Evolutionary conservation across 2,329 filamentous ascomycete species (phyloP).

Genomic region (Amauroascus verrucosus): DNA sequence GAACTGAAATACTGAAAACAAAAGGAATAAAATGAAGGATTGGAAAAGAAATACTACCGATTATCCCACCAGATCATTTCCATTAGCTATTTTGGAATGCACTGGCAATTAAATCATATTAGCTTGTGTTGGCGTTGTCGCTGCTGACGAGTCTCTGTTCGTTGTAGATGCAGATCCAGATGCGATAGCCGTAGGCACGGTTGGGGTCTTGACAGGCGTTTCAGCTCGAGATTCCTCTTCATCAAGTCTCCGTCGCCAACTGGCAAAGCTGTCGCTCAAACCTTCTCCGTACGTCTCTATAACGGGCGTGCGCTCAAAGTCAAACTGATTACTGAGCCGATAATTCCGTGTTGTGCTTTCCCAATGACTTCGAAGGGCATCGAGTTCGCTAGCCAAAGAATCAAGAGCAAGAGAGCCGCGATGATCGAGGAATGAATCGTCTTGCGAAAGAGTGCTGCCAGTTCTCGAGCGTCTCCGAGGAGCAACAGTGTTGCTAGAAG

Average conservation of each 20-base stretch:
- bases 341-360: conserved; percentile 94
- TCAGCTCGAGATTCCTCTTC: conserved; percentile 38
- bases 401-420: conserved; percentile 63
- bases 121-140: background rate
- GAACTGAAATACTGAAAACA: background rate
- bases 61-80: background rate
- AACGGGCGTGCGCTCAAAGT: conserved; percentile 58
- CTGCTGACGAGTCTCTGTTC: background rate
- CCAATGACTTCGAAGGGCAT: conserved; percentile 84
- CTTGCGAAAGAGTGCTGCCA: conserved; percentile 35
- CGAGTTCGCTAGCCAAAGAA: conserved; percentile 81
- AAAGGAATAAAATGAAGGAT: background rate
- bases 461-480: conserved; percentile 29
- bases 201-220: conserved; percentile 16
- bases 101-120: conserved; percentile 7
- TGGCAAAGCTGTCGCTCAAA: conserved; percentile 62
- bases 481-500: conserved; percentile 40
- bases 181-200: background rate
- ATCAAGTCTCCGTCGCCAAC: conserved; percentile 72
- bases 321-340: conserved; percentile 77
- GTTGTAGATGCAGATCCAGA: background rate
- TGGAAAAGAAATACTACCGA: background rate
- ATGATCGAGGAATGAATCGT: conserved; percentile 39
- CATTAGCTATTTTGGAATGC: background rate
- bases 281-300: conserved; percentile 34